Evolutionary conservation across 2,329 filamentous ascomycete genomes (phyloP), one percentile per base, ranked within the genome.

Genomic region (Talaromyces sp.): DNA sequence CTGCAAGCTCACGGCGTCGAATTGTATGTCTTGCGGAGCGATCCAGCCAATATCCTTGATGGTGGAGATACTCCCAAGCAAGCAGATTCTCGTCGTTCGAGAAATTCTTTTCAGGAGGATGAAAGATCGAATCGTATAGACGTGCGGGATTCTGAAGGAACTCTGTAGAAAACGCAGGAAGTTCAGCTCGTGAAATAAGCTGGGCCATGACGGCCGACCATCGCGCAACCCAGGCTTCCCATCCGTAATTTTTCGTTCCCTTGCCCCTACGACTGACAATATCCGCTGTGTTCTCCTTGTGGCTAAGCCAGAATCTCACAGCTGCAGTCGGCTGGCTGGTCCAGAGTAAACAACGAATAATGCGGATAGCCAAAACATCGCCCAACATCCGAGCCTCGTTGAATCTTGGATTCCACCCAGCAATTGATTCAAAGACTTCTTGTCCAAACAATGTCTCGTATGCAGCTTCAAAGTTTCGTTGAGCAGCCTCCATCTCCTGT

Each of bases 331-430:
- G 88, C 67, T 92, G 87, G 18, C 86, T 87, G 64, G 86, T 86
- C 88, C 91, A 93, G 5, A 98, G 77, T 58, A 96, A 81, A 72
- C 93, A 95, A 40, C 93, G 87, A 18, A 98, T 81, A 60, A 89
- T 87, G 56, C 93, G 88, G 59, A 97, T 84, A 0, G 91, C 87
- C 66, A 96, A 85, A 11, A 89, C 78, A 74, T 99, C 95, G 2
- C 91, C 89, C 40, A 98, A 76, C 33, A 95, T 78, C n/a, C 95
- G 86, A n/a, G 91, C 92, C 74, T 98, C 92, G 71, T 96, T 91
- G 84, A 93, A 99, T 64, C 92, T 85, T 16, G 91, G 87, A 68
- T 87, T 93, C 93, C 93, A 97, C 70, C 87, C 93, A 3, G 92
- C 89, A 63, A 96, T 93, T 14, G 88, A 88, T 70, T 96, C 93